These are phyloP conservation scores for Lecanosticta acicola DNA, from an alignment of 2,329 filamentous ascomycete genomes.

Conservation along the genomic window DNA sequence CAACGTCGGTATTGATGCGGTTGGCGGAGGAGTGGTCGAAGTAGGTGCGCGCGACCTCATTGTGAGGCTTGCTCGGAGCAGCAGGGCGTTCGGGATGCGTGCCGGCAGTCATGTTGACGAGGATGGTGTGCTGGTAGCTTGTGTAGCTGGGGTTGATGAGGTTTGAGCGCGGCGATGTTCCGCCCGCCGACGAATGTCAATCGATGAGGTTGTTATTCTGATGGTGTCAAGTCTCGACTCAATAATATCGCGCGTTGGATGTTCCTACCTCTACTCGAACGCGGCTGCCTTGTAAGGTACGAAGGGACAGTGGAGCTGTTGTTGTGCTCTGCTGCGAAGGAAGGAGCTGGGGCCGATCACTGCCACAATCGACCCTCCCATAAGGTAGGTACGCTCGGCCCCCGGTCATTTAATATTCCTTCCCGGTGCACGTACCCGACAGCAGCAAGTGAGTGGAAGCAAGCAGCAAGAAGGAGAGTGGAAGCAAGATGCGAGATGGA, in stretches of 20 bases:
- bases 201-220: too few species aligned
- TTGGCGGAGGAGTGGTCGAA: constrained; percentile 41
- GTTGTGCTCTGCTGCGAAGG: background rate
- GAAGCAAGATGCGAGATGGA: too few species aligned
- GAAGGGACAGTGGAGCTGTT: background rate
- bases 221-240: too few species aligned
- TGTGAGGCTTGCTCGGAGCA: constrained; percentile 20
- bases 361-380: background rate
- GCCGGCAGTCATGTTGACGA: constrained; percentile 16
- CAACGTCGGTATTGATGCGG: constrained; percentile 40
- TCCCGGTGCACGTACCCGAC: too few species aligned
- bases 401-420: too few species aligned
- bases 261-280: background rate
- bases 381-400: too few species aligned
- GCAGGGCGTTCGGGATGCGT: constrained; percentile 1
- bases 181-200: too few species aligned
- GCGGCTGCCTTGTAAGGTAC: constrained; percentile 2
- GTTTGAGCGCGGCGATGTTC: background rate
- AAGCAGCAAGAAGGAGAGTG: too few species aligned
- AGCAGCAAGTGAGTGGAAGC: too few species aligned
- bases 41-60: constrained; percentile 37
- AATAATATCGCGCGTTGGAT: background rate
- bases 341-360: background rate
- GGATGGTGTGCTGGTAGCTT: background rate
- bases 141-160: background rate